phyloP scores from a whole-genome alignment of 2,329 filamentous ascomycete genomes.

The Chaetomium globosum region DNA sequence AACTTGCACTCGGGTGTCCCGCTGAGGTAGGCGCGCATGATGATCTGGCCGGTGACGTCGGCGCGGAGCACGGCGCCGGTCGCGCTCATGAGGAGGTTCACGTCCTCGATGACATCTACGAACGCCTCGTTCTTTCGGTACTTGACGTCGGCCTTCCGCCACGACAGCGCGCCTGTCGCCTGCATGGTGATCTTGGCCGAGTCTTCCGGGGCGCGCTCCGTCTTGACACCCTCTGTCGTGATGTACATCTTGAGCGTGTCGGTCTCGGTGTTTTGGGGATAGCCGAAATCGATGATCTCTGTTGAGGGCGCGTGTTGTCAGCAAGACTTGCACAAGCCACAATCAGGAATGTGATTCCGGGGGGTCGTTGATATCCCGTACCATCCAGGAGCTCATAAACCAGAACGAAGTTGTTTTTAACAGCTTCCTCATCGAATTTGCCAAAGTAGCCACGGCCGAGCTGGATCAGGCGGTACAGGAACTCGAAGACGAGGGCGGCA shows the following conservation, averaged over 20 bases:
- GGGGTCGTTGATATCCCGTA: constrained; percentile 47
- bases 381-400: constrained; percentile 96
- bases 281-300: constrained; percentile 99
- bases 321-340: constrained; percentile 25
- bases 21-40: constrained; percentile 97
- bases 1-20: constrained; percentile 99
- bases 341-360: not conserved
- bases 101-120: constrained; percentile 98
- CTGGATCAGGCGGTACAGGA: constrained; percentile 87
- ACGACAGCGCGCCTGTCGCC: constrained; percentile 93
- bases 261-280: constrained; percentile 97
- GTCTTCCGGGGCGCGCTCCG: constrained; percentile 81
- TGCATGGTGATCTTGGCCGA: constrained; percentile 99
- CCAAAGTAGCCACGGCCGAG: constrained; percentile 96
- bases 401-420: constrained; percentile 99
- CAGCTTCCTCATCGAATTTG: constrained; percentile 98
- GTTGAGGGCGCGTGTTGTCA: constrained; percentile 10
- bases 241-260: constrained; percentile 99
- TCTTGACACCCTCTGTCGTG: constrained; percentile 97
- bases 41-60: constrained; percentile 94
- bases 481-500: constrained; percentile 96
- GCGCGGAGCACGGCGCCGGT: constrained; percentile 92
- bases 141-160: constrained; percentile 95
- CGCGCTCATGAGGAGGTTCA: constrained; percentile 98
- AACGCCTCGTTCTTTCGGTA: constrained; percentile 99